A percentile compares a stretch with the other conserved stretches of the same genome.
These are phyloP conservation scores for Lactifluus hygrophoroides DNA, from an alignment of 768 basidiomycete species.

Conservation along the genomic window DNA sequence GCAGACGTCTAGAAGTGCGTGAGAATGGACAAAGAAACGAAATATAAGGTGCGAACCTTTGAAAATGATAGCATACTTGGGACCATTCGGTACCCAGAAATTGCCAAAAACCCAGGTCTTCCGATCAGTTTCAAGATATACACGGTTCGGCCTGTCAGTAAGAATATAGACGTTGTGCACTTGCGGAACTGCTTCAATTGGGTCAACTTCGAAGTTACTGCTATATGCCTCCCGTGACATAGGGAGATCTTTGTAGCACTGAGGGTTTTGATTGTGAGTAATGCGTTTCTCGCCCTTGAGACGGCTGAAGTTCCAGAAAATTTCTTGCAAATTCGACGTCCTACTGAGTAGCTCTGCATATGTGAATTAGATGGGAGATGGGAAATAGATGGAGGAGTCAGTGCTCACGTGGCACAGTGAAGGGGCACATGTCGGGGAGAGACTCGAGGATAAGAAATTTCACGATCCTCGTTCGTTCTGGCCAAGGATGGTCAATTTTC, in stretches of 20 bases:
- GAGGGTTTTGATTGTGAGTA: constrained; percentile 9
- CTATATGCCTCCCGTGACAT: not conserved
- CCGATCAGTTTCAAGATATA: constrained; percentile 2
- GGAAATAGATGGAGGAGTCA: not conserved
- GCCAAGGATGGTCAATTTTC: not conserved
- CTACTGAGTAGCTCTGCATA: constrained; percentile 1
- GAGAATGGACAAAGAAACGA: not conserved
- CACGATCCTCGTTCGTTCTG: not conserved
- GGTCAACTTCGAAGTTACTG: not conserved
- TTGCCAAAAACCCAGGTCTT: constrained; percentile 2
- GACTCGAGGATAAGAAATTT: not conserved
- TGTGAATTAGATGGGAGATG: not conserved
- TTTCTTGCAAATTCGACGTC: not conserved
- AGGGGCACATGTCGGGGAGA: not conserved
- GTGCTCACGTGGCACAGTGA: not conserved
- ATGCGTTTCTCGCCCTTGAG: not conserved
- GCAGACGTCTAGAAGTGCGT: not conserved
- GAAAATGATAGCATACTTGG: constrained; percentile 8
- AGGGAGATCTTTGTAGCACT: constrained; percentile 3
- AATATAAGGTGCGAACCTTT: not conserved
- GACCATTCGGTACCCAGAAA: not conserved
- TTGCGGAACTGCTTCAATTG: not conserved
- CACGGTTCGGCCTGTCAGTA: not conserved
- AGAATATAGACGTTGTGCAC: not conserved
- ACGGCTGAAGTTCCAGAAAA: constrained; percentile 16